Evolutionary conservation across 2,329 filamentous ascomycete genomes (phyloP), one percentile per base, ranked within the genome.

Genomic region (Colletotrichum noveboracense): DNA sequence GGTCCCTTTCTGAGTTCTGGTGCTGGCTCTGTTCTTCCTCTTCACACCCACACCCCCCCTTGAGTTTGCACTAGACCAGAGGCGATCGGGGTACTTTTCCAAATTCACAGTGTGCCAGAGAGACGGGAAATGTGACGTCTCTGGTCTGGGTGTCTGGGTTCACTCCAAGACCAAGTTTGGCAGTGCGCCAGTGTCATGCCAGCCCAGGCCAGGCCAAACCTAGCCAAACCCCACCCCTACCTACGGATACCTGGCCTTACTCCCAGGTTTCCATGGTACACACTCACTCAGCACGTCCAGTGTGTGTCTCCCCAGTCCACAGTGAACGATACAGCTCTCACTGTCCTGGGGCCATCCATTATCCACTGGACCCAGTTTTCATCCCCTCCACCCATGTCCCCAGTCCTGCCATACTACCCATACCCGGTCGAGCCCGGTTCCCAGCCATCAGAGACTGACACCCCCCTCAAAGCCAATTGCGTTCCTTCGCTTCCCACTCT

Each of bases 391-490:
- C 56, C 43, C 26, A 32, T 26, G 21, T 16, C 34, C 60, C 73
- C 73, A 61, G 62, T 55, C 36, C 70, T 61, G 43, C 30, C 34
- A 24, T 24, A 28, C 65, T 34, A 58, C 26, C 43, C 34, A 30
- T 30, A 43, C 65, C 58, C 64, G 34, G 74, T 64, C 60, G 52
- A 74, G 71, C 66, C 66, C 61, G 36, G 71, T 60, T 76, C 74
- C 74, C 74, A 76, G 74, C 71, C 72, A 66, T 67, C 61, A 75
- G 34, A 66, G 43, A 71, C 70, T 70, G 36, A 70, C 64, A 65
- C 71, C 48, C 74, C 60, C 43, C 43, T 48, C 34, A 72, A 77
- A 69, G 73, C 75, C 75, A 76, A 77, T 77, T 76, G 67, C 71
- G 48, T 75, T 24, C 68, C 73, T 68, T 72, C 52, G 36, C 52